Conservation (phyloP, 2,329 filamentous ascomycete genomes). For the Calonectria crousiana region DNA sequence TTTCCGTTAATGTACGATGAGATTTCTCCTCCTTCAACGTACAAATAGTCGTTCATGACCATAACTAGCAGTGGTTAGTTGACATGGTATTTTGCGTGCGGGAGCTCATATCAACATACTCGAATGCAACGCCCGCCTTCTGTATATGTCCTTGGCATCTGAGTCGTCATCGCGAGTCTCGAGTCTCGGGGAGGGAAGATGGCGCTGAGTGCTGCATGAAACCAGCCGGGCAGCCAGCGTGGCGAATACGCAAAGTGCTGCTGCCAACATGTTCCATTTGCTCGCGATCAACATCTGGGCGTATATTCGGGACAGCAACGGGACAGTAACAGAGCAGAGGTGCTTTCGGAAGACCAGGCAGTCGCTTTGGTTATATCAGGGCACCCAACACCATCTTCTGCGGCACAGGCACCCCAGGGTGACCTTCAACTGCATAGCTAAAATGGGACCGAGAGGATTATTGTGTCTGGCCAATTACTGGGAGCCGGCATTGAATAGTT, state of each 20-base stretch:
- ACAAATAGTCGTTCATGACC: constrained; percentile 9
- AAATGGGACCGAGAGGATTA: background rate
- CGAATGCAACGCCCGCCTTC: constrained; percentile 12
- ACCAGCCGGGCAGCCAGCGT: constrained; percentile 5
- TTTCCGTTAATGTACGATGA: constrained; percentile 1
- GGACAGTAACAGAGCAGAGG: background rate
- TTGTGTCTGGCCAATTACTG: background rate
- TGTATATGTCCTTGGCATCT: background rate
- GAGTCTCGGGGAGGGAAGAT: background rate
- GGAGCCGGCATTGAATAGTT: background rate
- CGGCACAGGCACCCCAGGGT: background rate
- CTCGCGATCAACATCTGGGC: background rate
- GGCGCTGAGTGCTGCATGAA: background rate
- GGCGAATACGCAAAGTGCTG: background rate
- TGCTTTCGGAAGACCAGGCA: background rate
- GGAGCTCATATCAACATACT: background rate
- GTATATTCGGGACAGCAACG: background rate
- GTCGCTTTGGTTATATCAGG: background rate
- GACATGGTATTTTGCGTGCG: background rate
- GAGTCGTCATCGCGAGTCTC: constrained; percentile 1
- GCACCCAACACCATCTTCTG: background rate
- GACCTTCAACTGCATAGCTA: no score
- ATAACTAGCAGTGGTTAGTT: background rate
- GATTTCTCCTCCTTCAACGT: constrained; percentile 17
- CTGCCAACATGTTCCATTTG: background rate